phyloP scores from a whole-genome alignment of 352 stramenopile species.

The Aphanomyces invadans region DNA sequence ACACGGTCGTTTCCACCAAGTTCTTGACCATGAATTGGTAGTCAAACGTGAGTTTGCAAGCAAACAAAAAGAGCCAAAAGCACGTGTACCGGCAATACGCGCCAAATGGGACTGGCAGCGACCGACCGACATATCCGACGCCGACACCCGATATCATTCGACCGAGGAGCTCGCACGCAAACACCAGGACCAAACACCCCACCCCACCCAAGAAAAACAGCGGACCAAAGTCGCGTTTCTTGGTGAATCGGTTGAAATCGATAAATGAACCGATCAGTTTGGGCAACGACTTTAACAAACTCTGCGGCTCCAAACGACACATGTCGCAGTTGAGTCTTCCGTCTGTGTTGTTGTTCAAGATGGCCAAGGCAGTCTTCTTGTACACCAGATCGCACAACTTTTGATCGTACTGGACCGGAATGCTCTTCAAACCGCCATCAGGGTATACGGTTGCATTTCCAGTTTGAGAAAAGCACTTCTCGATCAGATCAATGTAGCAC shows the following conservation, averaged over 20 bases:
- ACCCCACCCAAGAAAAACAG: slow-evolving; percentile 22
- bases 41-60: slow-evolving; percentile 26
- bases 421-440: slow-evolving; percentile 26
- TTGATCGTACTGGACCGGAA: slow-evolving; percentile 43
- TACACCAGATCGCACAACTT: slow-evolving; percentile 46
- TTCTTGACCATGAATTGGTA: slow-evolving; percentile 31
- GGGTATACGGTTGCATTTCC: slow-evolving; percentile 30
- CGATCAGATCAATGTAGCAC: slow-evolving; percentile 65
- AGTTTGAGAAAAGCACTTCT: slow-evolving; percentile 52
- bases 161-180: slow-evolving; percentile 25
- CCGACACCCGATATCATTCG: slow-evolving; percentile 27
- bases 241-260: slow-evolving; percentile 22
- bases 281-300: slow-evolving; percentile 6
- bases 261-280: slow-evolving; percentile 10
- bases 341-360: slow-evolving; percentile 36
- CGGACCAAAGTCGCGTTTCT: slow-evolving; percentile 15
- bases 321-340: slow-evolving; percentile 69
- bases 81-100: slow-evolving; percentile 29
- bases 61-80: slow-evolving; percentile 29
- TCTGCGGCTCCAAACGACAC: slow-evolving; percentile 62
- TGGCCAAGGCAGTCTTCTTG: slow-evolving; percentile 36
- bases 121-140: slow-evolving; percentile 27
- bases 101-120: slow-evolving; percentile 25
- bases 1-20: slow-evolving; percentile 28
- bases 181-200: slow-evolving; percentile 19